Base-by-base conservation (phyloP, 2,329 filamentous ascomycete genomes). In the Aspergillus bombycis region DNA sequence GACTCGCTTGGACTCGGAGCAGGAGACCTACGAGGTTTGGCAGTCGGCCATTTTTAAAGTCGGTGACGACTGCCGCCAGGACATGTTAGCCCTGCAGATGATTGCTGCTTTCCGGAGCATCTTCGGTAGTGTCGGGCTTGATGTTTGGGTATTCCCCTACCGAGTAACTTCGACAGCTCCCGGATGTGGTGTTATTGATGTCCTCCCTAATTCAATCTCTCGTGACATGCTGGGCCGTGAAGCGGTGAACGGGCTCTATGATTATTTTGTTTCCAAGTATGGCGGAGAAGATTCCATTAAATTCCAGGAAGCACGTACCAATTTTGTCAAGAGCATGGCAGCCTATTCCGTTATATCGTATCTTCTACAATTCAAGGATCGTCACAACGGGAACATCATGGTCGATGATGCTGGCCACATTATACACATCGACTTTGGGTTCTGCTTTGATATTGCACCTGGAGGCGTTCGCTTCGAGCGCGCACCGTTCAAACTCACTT, bases 31-130 rank as follows among this genome's bases (percentile, higher is more conserved):
- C 69, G 96, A 99, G 77, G 91, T 94, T n/a, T 98, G 95, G 96
- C 95, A 99, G 78, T 96, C 93, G 2, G 95, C 94, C 62, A 99
- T 99, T 74, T 99, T 99, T 88, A 99, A 99, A 78, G 96, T 99
- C 56, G 95, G 95, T 66, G 95, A 99, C 76, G 95, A 99, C 78
- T 98, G 95, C 76, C 91, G 95, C 57, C 95, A 99, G 80, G 96
- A 99, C 72, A 91, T 99, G 58, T 84, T 99, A 64, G 95, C 95
- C 2, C 83, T 99, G 65, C 95, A 99, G 79, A 96, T 99, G 91
- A 97, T 99, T 76, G 90, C 95, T 0, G 93, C 94, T 1, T 99
- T 99, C 84, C 90, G 95, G 28, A 94, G 94, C 67, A 99, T 99
- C 72, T 99, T 98, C 84, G 91, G 96, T 77, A 91, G 88, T 68